Percentiles rank a stretch among this genome's conserved stretches.
phyloP scores from a whole-genome alignment of 2,329 filamentous ascomycete species.

The Colletotrichum sp. region DNA sequence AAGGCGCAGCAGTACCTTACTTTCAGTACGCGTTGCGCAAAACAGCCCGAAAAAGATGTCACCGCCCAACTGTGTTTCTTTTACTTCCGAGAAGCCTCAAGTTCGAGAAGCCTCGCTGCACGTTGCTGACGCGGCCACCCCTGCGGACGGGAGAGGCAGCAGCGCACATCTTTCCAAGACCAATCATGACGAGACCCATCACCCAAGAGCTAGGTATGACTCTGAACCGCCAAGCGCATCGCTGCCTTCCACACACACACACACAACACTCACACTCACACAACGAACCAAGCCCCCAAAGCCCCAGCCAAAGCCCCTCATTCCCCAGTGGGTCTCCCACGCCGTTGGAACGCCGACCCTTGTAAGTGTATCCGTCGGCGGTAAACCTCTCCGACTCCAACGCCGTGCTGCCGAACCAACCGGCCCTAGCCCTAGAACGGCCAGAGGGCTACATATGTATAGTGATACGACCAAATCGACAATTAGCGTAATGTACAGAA shows the following conservation, averaged over 20 bases:
- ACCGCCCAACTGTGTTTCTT: background rate
- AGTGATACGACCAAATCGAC: background rate
- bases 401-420: slow-evolving; percentile 5
- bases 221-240: background rate
- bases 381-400: background rate
- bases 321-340: slow-evolving; percentile 1
- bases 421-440: slow-evolving; percentile 5
- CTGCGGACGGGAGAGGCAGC: slow-evolving; percentile 1
- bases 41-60: background rate
- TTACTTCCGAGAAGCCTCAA: background rate
- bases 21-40: background rate
- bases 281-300: background rate
- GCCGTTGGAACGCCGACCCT: slow-evolving; percentile 11
- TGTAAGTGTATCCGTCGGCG: background rate
- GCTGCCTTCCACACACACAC: background rate
- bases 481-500: background rate
- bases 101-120: slow-evolving; percentile 6
- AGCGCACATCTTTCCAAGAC: background rate
- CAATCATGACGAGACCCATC: background rate
- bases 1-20: background rate
- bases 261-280: background rate
- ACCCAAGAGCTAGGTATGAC: background rate
- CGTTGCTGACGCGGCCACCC: slow-evolving; percentile 12
- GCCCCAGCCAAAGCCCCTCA: background rate
- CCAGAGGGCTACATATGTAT: background rate